Evolutionary conservation across 352 stramenopile species (phyloP), one percentile per base, ranked within the genome.

Genomic region (Globisporangium spiculum): DNA sequence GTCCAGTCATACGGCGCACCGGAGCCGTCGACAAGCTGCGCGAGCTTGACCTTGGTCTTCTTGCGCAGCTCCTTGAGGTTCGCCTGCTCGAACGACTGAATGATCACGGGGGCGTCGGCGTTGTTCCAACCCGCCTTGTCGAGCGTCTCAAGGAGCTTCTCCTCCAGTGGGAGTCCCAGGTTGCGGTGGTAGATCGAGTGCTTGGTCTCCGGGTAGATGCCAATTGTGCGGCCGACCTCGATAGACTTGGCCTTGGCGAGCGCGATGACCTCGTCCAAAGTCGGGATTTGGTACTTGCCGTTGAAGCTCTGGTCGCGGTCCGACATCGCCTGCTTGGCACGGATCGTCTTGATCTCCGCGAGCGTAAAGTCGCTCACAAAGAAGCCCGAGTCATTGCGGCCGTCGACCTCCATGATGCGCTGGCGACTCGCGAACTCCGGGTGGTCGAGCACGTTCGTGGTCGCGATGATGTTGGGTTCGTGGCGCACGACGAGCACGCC

Each of bases 291-390:
- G 71, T 94, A 97, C 34, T 95, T 74, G 32, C 79, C 81, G 73
- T 97, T 88, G 73, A 81, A 96, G 63, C 74, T 84, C 50, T 88
- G 90, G 66, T 91, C 84, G 55, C 94, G 80, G 38, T 96, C 77
- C 20, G 78, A 53, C 24, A 97, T 67, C 44, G 88, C 82, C 69
- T 98, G 93, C 30, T 88, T 82, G 54, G 93, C 79, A 7, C 79
- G 67, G 55, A 98, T 75, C 56, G 85, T 84, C 78, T 97, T 91
- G 68, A 98, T 84, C 79, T 98, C 92, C 9, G 78, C 79, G 26
- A 95, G 83, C 48, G 89, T 96, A 84, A 98, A 98, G 71, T 98
- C 90, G 68, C 86, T 92, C 56, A 92, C 86, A 64, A 92, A 98
- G 71, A 91, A 98, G 10, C 90, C 86, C n/a, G 73, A 70, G 24